Evolutionary conservation across 495 filamentous ascomycete species (phyloP), one percentile per base, ranked within the genome.

Genomic region (Podospora australis): DNA sequence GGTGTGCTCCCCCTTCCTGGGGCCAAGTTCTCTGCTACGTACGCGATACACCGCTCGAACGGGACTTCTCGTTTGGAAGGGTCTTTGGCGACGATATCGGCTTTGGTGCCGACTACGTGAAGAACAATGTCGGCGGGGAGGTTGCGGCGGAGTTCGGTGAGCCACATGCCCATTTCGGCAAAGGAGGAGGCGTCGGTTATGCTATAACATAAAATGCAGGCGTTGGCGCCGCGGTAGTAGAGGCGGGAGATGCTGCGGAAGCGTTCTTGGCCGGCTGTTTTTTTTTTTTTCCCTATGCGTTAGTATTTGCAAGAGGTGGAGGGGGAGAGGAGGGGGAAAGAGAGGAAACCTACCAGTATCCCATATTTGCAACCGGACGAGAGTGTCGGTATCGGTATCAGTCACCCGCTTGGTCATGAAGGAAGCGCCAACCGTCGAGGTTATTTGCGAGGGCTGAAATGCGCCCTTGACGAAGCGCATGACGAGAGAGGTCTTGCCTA

Each of bases 201-300:
- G 68, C 86, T 84, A 69, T 98, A 98, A 73, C 87, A 95, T 28
- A 98, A 80, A 46, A 98, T 83, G 53, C 87, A 91, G 20, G 91
- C 92, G 64, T 95, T 90, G 32, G 92, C 92, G 60, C 88, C 88
- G 57, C 90, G 81, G 70, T 98, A 98, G 69, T 98, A 98, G 25
- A 96, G 80, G 22, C 88, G 82, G 10, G 88, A 92, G 47, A 98
- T 96, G 21, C 81, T 85, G 48, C 92, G 84, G 64, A 96, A 98
- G 10, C 92, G 81, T 71, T 98, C 92, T 58, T 96, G 92, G 36
- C 92, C 92, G 41, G 91, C 92, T 52, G 48, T 40, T n/a, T 47
- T 8, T 28, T 34, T 28, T 16, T 23, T 26, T 2, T 10, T 22
- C 26, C 35, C 30, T 14, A 46, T 10, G 34, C 34, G 34, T 36